Conservation (phyloP, 2,329 filamentous ascomycete genomes). For the Nemania sp. region DNA sequence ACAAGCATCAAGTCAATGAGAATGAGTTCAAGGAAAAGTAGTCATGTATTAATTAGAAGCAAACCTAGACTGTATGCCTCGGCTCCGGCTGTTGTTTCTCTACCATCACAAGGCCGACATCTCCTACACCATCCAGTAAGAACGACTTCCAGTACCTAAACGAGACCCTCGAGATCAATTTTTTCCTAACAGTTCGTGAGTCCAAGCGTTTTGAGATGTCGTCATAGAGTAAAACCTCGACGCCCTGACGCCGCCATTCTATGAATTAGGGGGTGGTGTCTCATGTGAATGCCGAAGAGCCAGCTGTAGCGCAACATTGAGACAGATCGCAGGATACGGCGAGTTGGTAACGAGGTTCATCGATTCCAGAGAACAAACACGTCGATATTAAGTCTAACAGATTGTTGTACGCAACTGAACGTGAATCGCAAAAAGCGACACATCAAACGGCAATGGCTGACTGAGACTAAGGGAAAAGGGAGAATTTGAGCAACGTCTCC, state of each 20-base stretch:
- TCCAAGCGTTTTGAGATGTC: conserved; percentile 20
- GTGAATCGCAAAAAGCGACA: conserved; percentile 43
- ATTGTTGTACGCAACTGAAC: conserved; percentile 55
- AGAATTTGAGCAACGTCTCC: conserved; percentile 40
- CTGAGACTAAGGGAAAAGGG: conserved; percentile 47
- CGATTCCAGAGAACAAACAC: conserved; percentile 48
- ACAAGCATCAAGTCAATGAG: too few relatives aligned
- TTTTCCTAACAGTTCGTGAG: conserved; percentile 16
- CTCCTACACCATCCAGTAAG: conserved; percentile 11
- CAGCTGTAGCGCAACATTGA: not conserved
- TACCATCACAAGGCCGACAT: conserved; percentile 18
- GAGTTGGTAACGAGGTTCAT: not conserved
- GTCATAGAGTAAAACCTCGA: conserved; percentile 11
- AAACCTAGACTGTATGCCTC: conserved; percentile 19
- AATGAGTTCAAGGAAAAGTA: conserved; percentile 20
- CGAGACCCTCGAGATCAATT: not conserved
- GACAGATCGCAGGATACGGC: conserved; percentile 5
- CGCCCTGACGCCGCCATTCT: conserved; percentile 7
- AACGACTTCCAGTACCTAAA: conserved; percentile 16
- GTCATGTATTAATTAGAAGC: conserved; percentile 37
- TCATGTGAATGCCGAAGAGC: not conserved
- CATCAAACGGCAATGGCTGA: conserved; percentile 50
- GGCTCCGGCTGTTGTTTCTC: conserved; percentile 21
- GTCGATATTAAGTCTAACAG: conserved; percentile 60
- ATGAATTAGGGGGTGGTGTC: not conserved